A percentile compares a stretch with the other conserved stretches of the same genome.
Conservation (phyloP, 768 basidiomycete species). For the Termitomyces titanicus region DNA sequence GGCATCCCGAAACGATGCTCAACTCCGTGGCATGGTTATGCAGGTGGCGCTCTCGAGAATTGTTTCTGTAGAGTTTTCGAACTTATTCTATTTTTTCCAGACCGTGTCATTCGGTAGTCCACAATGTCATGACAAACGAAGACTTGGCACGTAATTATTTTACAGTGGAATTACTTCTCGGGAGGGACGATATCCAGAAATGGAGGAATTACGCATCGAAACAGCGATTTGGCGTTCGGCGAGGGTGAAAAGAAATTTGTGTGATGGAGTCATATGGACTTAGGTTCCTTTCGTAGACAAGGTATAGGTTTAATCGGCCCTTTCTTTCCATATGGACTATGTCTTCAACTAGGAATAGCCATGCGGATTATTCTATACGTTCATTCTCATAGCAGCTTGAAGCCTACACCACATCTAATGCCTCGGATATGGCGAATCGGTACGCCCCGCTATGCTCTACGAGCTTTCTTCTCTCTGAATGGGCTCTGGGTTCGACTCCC, state of each 20-base stretch:
- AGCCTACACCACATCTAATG: conserved; percentile 3
- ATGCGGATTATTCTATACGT: background rate
- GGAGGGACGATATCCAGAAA: conserved; percentile 51
- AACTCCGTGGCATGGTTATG: conserved; percentile 63
- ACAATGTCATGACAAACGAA: conserved; percentile 46
- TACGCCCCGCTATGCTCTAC: background rate
- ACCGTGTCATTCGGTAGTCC: conserved; percentile 50
- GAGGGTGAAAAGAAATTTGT: conserved; percentile 11
- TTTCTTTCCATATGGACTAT: background rate
- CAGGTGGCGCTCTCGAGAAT: too few relatives aligned
- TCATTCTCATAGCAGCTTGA: background rate
- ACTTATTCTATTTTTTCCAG: conserved; percentile 21
- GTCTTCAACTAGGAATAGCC: background rate
- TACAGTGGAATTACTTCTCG: conserved; percentile 46
- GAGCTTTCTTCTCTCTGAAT: background rate
- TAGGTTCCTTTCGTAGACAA: background rate
- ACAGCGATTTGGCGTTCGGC: conserved; percentile 31
- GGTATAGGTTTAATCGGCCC: background rate
- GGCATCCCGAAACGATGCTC: conserved; percentile 50
- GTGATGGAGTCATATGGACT: background rate
- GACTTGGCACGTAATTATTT: conserved; percentile 47
- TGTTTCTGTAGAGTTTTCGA: too few relatives aligned
- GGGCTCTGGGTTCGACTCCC: conserved; percentile 9
- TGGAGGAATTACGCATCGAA: conserved; percentile 54
- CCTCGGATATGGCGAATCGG: conserved; percentile 3